Base-by-base conservation (phyloP, 192 early-diverging fungal genomes). In the Backusella sp. region DNA sequence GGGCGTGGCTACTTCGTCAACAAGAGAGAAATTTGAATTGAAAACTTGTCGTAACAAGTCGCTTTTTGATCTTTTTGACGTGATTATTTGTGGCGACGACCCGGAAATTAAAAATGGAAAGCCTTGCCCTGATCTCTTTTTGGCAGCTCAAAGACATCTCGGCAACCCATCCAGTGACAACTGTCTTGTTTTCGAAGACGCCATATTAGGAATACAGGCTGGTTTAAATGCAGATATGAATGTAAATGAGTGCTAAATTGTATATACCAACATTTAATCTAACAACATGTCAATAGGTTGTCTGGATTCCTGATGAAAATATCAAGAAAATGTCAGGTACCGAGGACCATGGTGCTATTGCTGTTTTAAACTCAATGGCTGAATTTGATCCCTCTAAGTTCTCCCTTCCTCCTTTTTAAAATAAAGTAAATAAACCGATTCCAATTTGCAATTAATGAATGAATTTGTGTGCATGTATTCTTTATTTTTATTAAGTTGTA, bases 181-280 rank as follows among this genome's bases (percentile, higher is more conserved):
- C 7, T 93, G 92, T 72, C 86, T 99, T 44, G 96, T 99, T 30
- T 99, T 99, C 91, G 97, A 99, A 81, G 96, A 99, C 73, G 91
- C 96, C 3, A 78, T 85, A 21, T 88, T 89, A 71, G 97, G 97
- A 17, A 90, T 97, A 3, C 71, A 92, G 74, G 96, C 96, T 1
- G 97, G 90, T 6, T 82, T 89, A 19, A 90, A 88, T 76, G 97
- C 97, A 1, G 83, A 83, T 0, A 96, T 98, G 96, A 85, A 85
- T 76, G 90, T 87, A 76, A 74, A 82, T 83, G 4, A 12, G 0
- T 21, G 6, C 21, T 65, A 34, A 35, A 41, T 68, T 19, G 42
- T 70, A 12, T 70, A 12, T 23, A 39, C 37, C 37, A 39, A 12
- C 37, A 42, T 46, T n/a, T 28, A 44, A 49, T 26, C 69, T 17